Conservation (phyloP, 2,329 filamentous ascomycete genomes). For the Cladosporium sphaerospermum region DNA sequence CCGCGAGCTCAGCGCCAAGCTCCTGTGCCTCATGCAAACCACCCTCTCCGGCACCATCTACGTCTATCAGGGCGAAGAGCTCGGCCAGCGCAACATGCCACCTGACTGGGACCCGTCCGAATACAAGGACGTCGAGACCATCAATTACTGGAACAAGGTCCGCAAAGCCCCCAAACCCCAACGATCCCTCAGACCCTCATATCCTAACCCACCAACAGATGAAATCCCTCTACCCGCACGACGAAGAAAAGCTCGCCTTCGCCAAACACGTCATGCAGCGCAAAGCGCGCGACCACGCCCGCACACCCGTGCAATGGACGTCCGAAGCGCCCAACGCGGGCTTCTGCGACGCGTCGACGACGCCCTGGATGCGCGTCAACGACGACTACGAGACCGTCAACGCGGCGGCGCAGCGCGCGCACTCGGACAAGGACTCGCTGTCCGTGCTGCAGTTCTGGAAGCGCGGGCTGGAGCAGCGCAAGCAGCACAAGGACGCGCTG, state of each 20-base stretch:
- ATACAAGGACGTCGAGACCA: slow-evolving; percentile 49
- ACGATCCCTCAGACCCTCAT: not conserved
- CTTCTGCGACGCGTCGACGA: slow-evolving; percentile 48
- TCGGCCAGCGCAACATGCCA: slow-evolving; percentile 47
- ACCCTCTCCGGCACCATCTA: slow-evolving; percentile 45
- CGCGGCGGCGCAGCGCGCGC: slow-evolving; percentile 46
- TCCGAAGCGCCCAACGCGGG: slow-evolving; percentile 49
- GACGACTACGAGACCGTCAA: slow-evolving; percentile 52
- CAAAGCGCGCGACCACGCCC: slow-evolving; percentile 59
- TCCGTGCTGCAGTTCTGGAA: slow-evolving; percentile 59
- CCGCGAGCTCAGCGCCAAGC: slow-evolving; percentile 42
- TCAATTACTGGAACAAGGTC: slow-evolving; percentile 49
- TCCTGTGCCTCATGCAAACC: slow-evolving; percentile 43
- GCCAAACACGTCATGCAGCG: slow-evolving; percentile 50
- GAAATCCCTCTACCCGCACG: slow-evolving; percentile 33
- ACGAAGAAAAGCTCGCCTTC: slow-evolving; percentile 36
- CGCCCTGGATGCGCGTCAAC: slow-evolving; percentile 57
- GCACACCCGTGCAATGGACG: slow-evolving; percentile 65
- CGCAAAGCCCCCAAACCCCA: not conserved
- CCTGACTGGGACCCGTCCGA: slow-evolving; percentile 38
- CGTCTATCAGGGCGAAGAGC: slow-evolving; percentile 47
- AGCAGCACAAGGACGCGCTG: slow-evolving; percentile 52
- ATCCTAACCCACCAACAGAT: slow-evolving; percentile 18
- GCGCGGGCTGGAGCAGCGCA: slow-evolving; percentile 48
- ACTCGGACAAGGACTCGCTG: slow-evolving; percentile 23